Percentiles rank a stretch among this genome's conserved stretches.
Conservation (phyloP, 2,329 filamentous ascomycete genomes). For the Byssochlamys sp. region DNA sequence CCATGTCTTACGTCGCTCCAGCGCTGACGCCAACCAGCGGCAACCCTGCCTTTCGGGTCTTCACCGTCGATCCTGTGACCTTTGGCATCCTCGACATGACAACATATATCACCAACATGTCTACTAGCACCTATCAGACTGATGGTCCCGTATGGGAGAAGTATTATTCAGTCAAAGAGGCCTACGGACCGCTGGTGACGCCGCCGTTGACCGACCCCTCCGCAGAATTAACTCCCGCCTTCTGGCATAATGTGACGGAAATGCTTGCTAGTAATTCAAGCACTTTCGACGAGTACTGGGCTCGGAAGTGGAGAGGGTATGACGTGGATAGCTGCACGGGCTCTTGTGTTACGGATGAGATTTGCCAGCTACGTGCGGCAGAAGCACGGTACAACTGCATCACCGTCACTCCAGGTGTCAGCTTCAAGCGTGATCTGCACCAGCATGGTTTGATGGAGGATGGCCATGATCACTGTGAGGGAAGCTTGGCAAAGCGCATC, state of each 20-base stretch:
- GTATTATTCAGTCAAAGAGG: constrained; percentile 47
- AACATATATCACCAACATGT: constrained; percentile 46
- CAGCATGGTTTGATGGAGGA: neutral
- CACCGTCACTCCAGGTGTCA: constrained; percentile 27
- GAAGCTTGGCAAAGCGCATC: constrained; percentile 1
- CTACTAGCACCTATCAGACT: constrained; percentile 34
- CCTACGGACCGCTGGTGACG: constrained; percentile 38
- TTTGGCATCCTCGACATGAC: constrained; percentile 46
- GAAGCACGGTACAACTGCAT: constrained; percentile 46
- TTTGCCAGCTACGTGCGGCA: constrained; percentile 43
- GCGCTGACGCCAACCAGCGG: constrained; percentile 47
- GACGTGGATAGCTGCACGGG: constrained; percentile 29
- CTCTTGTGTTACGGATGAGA: constrained; percentile 34
- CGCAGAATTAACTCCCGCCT: constrained; percentile 43
- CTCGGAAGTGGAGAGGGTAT: constrained; percentile 40
- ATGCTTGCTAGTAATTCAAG: constrained; percentile 34
- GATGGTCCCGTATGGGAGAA: constrained; percentile 42
- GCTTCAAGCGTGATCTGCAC: constrained; percentile 19
- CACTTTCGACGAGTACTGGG: constrained; percentile 38
- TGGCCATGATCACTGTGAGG: constrained; percentile 1
- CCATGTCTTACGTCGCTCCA: constrained; percentile 46
- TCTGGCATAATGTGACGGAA: constrained; percentile 49
- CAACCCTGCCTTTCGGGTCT: constrained; percentile 49
- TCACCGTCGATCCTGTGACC: constrained; percentile 48
- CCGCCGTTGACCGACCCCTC: constrained; percentile 30